A percentile compares a stretch with the other conserved stretches of the same genome.
Conservation (phyloP, 805 yeast genomes). For the Wickerhamiella galacta region DNA sequence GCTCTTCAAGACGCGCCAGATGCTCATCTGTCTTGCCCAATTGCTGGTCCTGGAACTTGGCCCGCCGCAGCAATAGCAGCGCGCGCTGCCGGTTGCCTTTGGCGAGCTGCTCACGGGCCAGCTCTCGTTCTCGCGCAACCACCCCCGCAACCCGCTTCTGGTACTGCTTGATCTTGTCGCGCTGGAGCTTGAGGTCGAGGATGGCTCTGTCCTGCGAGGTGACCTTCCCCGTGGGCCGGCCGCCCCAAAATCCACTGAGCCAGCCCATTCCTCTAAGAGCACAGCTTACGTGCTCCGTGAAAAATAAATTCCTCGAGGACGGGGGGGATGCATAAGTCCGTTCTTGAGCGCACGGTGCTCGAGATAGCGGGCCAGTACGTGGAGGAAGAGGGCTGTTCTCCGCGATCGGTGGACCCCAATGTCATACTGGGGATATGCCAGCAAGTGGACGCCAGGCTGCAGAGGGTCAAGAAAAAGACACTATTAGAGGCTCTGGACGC, state of each 20-base stretch:
- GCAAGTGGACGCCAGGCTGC: slow-evolving; percentile 45
- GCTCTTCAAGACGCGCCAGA: slow-evolving; percentile 57
- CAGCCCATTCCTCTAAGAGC: slow-evolving; percentile 3
- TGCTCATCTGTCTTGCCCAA: slow-evolving; percentile 60
- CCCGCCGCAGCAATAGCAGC: slow-evolving; percentile 50
- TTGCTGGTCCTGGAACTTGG: slow-evolving; percentile 68
- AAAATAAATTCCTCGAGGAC: not conserved
- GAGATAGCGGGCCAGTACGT: slow-evolving; percentile 17
- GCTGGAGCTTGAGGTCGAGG: slow-evolving; percentile 68
- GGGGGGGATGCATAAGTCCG: slow-evolving; percentile 1
- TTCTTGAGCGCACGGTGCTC: slow-evolving; percentile 14
- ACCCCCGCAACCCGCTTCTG: slow-evolving; percentile 41
- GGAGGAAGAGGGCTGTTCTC: slow-evolving; percentile 25
- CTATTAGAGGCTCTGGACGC: slow-evolving; percentile 47
- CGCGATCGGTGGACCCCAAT: slow-evolving; percentile 7
- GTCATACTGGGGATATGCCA: slow-evolving; percentile 29
- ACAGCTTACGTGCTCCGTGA: not conserved
- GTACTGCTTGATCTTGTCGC: slow-evolving; percentile 70
- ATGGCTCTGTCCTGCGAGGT: slow-evolving; percentile 78
- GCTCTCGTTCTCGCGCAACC: slow-evolving; percentile 40
- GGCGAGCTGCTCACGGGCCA: slow-evolving; percentile 40
- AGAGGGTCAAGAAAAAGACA: slow-evolving; percentile 48
- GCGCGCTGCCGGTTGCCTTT: slow-evolving; percentile 44
- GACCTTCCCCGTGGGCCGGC: slow-evolving; percentile 26
- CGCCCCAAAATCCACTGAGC: not conserved